Evolutionary conservation across 257 asterid genomes (phyloP), one percentile per base, ranked within the genome.

Genomic region (Sherardia arvensis): DNA sequence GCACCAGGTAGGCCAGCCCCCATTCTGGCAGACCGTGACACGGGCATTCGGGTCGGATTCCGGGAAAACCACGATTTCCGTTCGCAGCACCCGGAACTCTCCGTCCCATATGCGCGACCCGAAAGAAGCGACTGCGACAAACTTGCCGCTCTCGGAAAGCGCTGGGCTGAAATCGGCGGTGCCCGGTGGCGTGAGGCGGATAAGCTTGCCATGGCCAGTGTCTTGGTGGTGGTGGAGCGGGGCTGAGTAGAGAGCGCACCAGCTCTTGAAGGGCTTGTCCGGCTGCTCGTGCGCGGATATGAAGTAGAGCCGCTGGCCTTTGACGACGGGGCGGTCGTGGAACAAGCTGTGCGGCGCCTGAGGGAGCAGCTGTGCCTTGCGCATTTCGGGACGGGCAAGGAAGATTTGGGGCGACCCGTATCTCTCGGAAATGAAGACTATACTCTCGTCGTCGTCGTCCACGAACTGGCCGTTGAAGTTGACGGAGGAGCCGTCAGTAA

Each of bases 1-100:
- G 7, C 70, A 80, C 87, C 91, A 88, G 15, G 85, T 68, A 0
- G 96, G 92, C 96, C 96, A 88, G 12, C 96, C 95, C 22, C 95
- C 95, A 66, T 83, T 89, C 26, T 71, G 58, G 70, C 79, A 79
- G 23, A 86, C 78, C 0, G 74, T 20, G 23, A 74, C 67, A 10
- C 88, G 84, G 63, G 53, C 74, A 0, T 53, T 26, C 2, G 90
- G 84, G 30, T 88, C 77, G 7, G 85, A 76, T 7, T 71, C 85
- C 0, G 45, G 65, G 36, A 83, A 86, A 28, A 84, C 88, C 23
- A 88, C 85, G 22, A 91, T 81, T 61, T 85, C 88, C 0, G 95
- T 91, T 23, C 27, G 71, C 11, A 91, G 79, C 33, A 84, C 84
- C 25, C 69, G 84, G 49, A 88, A 91, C 51, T 91, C 92, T 1